phyloP scores from a whole-genome alignment of 768 basidiomycete species.

The Rhodotorula toruloides region DNA sequence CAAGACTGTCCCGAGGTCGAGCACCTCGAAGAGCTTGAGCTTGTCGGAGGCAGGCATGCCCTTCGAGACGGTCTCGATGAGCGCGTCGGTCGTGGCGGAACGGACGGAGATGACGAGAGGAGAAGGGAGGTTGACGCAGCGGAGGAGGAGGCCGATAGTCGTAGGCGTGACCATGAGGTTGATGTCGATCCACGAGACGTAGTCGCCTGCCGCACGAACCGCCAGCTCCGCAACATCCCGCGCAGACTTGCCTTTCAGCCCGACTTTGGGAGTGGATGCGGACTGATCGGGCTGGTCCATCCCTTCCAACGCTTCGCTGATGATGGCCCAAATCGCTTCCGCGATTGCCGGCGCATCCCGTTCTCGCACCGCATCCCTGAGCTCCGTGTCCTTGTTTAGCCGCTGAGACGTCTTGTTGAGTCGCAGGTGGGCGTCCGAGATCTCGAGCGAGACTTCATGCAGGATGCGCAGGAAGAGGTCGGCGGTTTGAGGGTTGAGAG shows the following conservation, averaged over 20 bases:
- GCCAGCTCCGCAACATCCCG: conserved; percentile 82
- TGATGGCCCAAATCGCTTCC: conserved; percentile 75
- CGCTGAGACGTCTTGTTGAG: conserved; percentile 67
- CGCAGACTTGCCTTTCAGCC: conserved; percentile 48
- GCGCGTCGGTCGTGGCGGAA: conserved; percentile 70
- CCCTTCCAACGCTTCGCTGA: conserved; percentile 56
- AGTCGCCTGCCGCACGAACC: conserved; percentile 84
- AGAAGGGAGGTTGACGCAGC: conserved; percentile 69
- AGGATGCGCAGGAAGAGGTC: conserved; percentile 86
- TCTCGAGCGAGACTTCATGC: conserved; percentile 90
- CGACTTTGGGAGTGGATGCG: conserved; percentile 47
- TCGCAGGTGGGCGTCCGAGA: conserved; percentile 92
- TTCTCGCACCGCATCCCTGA: conserved; percentile 84
- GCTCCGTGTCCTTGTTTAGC: conserved; percentile 71
- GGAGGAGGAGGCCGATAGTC: conserved; percentile 78
- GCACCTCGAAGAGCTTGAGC: conserved; percentile 78
- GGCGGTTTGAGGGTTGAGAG: conserved; percentile 72
- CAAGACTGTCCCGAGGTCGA: conserved; percentile 76
- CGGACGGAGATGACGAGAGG: conserved; percentile 60
- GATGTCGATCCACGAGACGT: conserved; percentile 97
- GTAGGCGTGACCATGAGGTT: conserved; percentile 87
- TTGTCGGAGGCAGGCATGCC: conserved; percentile 87
- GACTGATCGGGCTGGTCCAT: conserved; percentile 45
- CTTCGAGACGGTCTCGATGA: conserved; percentile 79
- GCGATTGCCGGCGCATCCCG: conserved; percentile 77